phyloP scores from a whole-genome alignment of 163 green algal species.

The Coccomyxa subellipsoidea region DNA sequence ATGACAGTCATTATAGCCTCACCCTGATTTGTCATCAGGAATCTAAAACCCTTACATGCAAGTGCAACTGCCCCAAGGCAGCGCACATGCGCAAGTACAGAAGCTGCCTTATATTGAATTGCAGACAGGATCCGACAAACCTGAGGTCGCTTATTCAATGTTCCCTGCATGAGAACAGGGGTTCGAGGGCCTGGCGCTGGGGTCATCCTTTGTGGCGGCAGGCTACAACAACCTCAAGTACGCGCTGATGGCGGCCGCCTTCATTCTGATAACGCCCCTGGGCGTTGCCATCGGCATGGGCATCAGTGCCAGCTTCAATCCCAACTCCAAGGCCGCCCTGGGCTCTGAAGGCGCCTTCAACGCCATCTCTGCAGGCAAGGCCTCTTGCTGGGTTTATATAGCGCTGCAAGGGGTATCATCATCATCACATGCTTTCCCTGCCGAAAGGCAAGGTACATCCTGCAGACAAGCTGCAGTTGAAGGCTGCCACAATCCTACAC shows the following conservation, averaged over 20 bases:
- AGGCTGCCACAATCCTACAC: too few relatives aligned
- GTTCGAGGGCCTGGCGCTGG: constrained; percentile 28
- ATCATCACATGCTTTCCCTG: not conserved
- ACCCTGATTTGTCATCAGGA: too few relatives aligned
- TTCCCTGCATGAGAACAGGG: not conserved
- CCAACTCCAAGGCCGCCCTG: constrained; percentile 17
- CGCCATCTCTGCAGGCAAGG: constrained; percentile 22
- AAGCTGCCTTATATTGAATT: too few relatives aligned
- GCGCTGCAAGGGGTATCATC: too few relatives aligned
- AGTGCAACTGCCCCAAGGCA: too few relatives aligned
- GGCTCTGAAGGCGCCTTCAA: constrained; percentile 23
- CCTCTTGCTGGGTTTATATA: constrained; percentile 8
- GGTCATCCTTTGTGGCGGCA: constrained; percentile 18
- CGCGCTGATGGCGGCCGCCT: constrained; percentile 5
- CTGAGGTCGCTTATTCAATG: not conserved
- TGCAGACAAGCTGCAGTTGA: too few relatives aligned
- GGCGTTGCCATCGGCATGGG: constrained; percentile 22
- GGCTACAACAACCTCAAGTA: constrained; percentile 22
- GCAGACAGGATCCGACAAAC: too few relatives aligned
- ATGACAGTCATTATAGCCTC: too few relatives aligned
- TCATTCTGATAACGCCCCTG: constrained; percentile 25
- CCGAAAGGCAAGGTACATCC: too few relatives aligned
- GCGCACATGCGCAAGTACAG: too few relatives aligned
- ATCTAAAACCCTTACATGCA: too few relatives aligned
- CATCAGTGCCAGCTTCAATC: constrained; percentile 12